Evolutionary conservation across 225 moss, liverwort and hornwort genomes (phyloP), one percentile per base, ranked within the genome.

Genomic region (Asterella californica): DNA sequence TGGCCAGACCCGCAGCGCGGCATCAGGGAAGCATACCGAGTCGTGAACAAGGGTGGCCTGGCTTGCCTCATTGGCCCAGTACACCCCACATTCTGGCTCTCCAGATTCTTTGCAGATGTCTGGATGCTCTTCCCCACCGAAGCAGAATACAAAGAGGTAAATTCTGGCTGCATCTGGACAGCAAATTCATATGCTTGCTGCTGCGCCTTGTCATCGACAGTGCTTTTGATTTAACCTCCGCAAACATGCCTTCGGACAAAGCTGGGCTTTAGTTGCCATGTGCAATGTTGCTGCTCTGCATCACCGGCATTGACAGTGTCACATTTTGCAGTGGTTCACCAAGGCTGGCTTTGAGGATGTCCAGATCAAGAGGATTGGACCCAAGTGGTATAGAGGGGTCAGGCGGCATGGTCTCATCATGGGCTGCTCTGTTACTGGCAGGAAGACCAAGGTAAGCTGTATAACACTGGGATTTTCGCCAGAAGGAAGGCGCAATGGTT

Each of bases 51-150:
- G 68, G 95, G 93, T 78, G 95, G 93, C 34, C 92, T 92, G 81
- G 95, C 95, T 1, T 96, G 95, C 49, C 86, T 96, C 33, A 96
- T 96, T 59, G 93, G 95, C 46, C 95, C 95, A 1, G 95, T 96
- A 57, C 93, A 96, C 79, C 95, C 93, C 50, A 92, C 93, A 12
- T 87, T 88, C 79, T 96, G 93, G 95, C 88, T 96, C 7, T 96
- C 95, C 15, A 84, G 87, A 10, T 91, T 96, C 47, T 96, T 96
- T 71, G 95, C 95, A 65, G 93, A 96, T 70, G 84, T 93, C 2
- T 96, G 95, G 95, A 96, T 96, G 95, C 88, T 96, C 54, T 96
- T 96, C 73, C 95, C 95, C 5, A 96, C 89, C 12, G 93, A 96
- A 70, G 93, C 90, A 0, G 95, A 96, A 79, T 96, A 96, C 81